Conservation (phyloP, 1,284 basidiomycete genomes). For the Mrakiaceae sp. region DNA sequence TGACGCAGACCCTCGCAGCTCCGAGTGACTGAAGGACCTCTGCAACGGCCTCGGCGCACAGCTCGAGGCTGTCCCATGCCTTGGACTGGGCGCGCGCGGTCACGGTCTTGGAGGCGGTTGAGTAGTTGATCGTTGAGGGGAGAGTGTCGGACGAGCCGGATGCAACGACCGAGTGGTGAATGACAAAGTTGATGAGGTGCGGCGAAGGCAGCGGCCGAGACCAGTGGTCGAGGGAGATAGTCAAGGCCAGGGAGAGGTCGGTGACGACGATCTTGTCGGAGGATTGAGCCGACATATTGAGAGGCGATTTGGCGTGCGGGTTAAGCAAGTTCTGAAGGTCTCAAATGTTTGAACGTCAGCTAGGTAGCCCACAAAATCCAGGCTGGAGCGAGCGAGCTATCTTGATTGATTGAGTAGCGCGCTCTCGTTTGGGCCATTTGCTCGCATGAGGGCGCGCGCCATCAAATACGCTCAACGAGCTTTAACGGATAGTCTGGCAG, state of each 20-base stretch:
- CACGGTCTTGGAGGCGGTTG: conserved; percentile 30
- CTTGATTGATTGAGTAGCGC: too few species aligned
- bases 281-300: background rate
- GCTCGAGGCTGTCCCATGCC: conserved; percentile 20
- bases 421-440: too few species aligned
- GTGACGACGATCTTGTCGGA: conserved; percentile 28
- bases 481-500: too few species aligned
- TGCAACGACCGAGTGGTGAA: conserved; percentile 26
- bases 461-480: too few species aligned
- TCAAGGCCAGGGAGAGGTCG: conserved; percentile 29
- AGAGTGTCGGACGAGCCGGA: conserved; percentile 28
- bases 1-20: conserved; percentile 21
- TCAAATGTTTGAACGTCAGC: too few species aligned
- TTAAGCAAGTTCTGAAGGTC: too few species aligned
- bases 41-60: conserved; percentile 22
- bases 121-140: conserved; percentile 35
- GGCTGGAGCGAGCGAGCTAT: too few species aligned
- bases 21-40: conserved; percentile 19
- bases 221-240: conserved; percentile 31
- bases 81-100: conserved; percentile 19
- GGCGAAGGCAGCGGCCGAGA: conserved; percentile 29
- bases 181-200: conserved; percentile 24
- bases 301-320: background rate
- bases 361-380: too few species aligned
- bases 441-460: too few species aligned